phyloP scores from a whole-genome alignment of 768 basidiomycete genomes.

The Hortiboletus campestris region DNA sequence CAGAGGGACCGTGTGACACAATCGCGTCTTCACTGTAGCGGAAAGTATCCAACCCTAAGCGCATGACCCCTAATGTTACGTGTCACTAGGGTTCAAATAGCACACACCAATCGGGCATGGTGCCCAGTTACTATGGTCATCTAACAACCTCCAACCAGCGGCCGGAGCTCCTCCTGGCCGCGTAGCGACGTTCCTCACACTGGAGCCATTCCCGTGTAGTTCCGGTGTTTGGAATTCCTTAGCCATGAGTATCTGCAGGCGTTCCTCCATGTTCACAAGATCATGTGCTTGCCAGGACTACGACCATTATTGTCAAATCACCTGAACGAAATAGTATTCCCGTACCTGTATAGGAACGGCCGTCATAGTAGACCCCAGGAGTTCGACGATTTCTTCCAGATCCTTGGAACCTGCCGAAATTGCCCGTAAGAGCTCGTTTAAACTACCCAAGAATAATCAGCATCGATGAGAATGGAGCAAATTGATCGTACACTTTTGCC shows the following conservation, averaged over 20 bases:
- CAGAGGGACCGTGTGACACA: background rate
- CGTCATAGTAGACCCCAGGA: conserved; percentile 12
- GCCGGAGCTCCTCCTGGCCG: conserved; percentile 1
- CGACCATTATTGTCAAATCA: background rate
- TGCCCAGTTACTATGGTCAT: conserved; percentile 48
- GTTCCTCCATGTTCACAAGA: conserved; percentile 54
- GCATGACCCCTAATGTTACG: background rate
- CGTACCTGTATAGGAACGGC: conserved; percentile 19
- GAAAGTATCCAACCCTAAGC: too few relatives aligned
- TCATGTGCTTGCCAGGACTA: conserved; percentile 53
- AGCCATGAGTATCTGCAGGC: conserved; percentile 41
- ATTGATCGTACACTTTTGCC: conserved; percentile 34
- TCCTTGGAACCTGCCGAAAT: conserved; percentile 19
- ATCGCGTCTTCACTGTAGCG: too few relatives aligned
- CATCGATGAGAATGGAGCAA: background rate
- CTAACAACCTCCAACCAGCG: conserved; percentile 55
- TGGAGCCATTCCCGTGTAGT: background rate
- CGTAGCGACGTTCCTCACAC: background rate
- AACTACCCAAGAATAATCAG: conserved; percentile 18
- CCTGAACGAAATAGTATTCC: background rate
- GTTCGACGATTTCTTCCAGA: conserved; percentile 17
- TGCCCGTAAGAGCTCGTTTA: conserved; percentile 20
- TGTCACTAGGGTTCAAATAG: conserved; percentile 4
- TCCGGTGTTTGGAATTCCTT: conserved; percentile 5
- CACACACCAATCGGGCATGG: conserved; percentile 70